Evolutionary conservation across 164 flowering plant species (phyloP).

Genomic region (Cinnamomum micranthum): DNA sequence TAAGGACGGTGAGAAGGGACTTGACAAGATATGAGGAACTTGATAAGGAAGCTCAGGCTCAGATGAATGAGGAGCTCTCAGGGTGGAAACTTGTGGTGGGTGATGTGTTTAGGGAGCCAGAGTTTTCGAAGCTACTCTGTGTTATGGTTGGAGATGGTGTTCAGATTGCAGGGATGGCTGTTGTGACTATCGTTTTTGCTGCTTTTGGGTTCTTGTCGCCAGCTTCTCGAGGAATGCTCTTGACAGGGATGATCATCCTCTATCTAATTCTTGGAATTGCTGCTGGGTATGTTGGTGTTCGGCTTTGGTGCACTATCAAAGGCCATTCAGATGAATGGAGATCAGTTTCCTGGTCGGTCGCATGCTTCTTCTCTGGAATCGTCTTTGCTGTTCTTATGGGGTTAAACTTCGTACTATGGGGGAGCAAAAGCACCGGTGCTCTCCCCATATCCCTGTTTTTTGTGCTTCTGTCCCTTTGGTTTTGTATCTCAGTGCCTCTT

Average conservation of each 20-base stretch:
- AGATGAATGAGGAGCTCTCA: constrained; percentile 66
- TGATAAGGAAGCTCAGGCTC: constrained; percentile 65
- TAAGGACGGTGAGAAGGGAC: constrained; percentile 37
- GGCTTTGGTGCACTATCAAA: constrained; percentile 30
- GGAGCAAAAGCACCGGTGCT: constrained; percentile 38
- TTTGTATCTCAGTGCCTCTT: constrained; percentile 35
- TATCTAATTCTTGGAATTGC: constrained; percentile 34
- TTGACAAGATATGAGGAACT: constrained; percentile 48
- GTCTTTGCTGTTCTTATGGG: constrained; percentile 24
- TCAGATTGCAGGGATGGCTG: constrained; percentile 38
- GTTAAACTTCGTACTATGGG: constrained; percentile 34
- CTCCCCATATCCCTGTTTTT: constrained; percentile 31
- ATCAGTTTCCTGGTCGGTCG: constrained; percentile 28
- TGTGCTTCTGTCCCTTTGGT: constrained; percentile 30
- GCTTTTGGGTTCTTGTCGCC: constrained; percentile 45
- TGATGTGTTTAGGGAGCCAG: constrained; percentile 53
- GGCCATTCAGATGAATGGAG: constrained; percentile 33
- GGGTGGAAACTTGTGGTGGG: constrained; percentile 72
- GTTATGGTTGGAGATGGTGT: constrained; percentile 41
- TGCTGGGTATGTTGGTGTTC: constrained; percentile 31
- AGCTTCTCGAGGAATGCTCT: constrained; percentile 34
- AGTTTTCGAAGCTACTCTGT: constrained; percentile 25
- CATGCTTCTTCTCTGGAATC: constrained; percentile 35
- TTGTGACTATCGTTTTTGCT: constrained; percentile 35
- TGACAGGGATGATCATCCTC: constrained; percentile 33